phyloP scores from a whole-genome alignment of 768 basidiomycete species.

The Rubroboletus pulcherrimus region DNA sequence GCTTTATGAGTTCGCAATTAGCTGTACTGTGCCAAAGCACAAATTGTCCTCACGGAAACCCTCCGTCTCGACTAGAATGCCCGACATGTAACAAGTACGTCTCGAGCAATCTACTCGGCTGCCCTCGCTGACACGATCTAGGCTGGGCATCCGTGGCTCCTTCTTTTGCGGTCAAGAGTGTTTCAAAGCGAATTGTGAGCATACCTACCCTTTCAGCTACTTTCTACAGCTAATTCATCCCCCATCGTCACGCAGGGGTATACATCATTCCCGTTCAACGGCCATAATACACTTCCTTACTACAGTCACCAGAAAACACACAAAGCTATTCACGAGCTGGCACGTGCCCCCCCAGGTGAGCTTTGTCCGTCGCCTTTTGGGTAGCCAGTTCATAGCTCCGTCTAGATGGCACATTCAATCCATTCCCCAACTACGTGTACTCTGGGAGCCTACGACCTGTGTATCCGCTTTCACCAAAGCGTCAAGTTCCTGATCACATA shows the following conservation, averaged over 20 bases:
- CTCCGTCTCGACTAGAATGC: conserved; percentile 84
- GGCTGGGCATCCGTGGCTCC: conserved; percentile 77
- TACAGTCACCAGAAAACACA: conserved; percentile 63
- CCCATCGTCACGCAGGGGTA: conserved; percentile 23
- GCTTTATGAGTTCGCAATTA: conserved; percentile 35
- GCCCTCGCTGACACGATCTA: conserved; percentile 30
- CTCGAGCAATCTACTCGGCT: background rate
- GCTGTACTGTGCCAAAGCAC: conserved; percentile 62
- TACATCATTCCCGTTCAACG: background rate
- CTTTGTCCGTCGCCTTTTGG: background rate
- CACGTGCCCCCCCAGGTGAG: conserved; percentile 28
- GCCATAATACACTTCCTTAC: background rate
- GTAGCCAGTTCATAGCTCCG: background rate
- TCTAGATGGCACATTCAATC: conserved; percentile 74
- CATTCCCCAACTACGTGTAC: conserved; percentile 72
- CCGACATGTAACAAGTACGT: conserved; percentile 90
- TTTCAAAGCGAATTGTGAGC: conserved; percentile 92
- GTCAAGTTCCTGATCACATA: conserved; percentile 80
- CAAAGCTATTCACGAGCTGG: conserved; percentile 71
- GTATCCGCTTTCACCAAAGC: conserved; percentile 82
- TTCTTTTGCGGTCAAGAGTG: conserved; percentile 95
- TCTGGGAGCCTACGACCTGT: conserved; percentile 77
- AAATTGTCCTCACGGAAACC: conserved; percentile 74
- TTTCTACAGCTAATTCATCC: background rate
- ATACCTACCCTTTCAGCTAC: background rate